Evolutionary conservation across 495 filamentous ascomycete species (phyloP).

Genomic region (Xylaria palmicola): DNA sequence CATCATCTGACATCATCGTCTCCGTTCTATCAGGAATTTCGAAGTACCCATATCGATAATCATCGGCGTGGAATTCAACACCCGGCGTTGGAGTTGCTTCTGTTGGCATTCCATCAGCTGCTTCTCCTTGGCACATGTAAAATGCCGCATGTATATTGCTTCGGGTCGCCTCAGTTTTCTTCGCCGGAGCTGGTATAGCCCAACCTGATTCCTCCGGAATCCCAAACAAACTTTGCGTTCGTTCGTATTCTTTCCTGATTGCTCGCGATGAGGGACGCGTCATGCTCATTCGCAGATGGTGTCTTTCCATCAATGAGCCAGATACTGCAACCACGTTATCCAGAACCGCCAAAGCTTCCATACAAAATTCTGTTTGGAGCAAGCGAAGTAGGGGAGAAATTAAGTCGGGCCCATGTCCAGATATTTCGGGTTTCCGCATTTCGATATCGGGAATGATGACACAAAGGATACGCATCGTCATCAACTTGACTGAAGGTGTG

Average conservation of each 20-base stretch:
- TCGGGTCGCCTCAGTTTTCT: constrained; percentile 78
- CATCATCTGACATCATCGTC: constrained; percentile 91
- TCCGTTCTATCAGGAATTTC: constrained; percentile 64
- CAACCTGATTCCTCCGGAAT: constrained; percentile 95
- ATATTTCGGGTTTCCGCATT: constrained; percentile 88
- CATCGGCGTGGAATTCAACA: constrained; percentile 88
- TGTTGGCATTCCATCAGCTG: constrained; percentile 50
- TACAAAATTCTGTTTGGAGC: constrained; percentile 89
- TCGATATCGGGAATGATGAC: constrained; percentile 87
- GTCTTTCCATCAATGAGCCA: constrained; percentile 86
- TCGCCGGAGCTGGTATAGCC: constrained; percentile 92
- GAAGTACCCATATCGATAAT: constrained; percentile 81
- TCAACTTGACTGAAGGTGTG: constrained; percentile 82
- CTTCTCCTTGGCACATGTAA: constrained; percentile 70
- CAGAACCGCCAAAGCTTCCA: constrained; percentile 84
- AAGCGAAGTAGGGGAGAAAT: constrained; percentile 91
- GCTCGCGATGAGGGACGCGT: constrained; percentile 75
- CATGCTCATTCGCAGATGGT: constrained; percentile 97
- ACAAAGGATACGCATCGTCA: constrained; percentile 86
- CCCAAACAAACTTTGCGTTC: constrained; percentile 89
- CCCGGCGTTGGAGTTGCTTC: constrained; percentile 76
- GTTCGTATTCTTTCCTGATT: constrained; percentile 90
- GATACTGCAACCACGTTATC: constrained; percentile 95
- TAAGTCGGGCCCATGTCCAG: constrained; percentile 87
- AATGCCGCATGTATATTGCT: constrained; percentile 95